Evolutionary conservation across 176 grass and related monocot species (phyloP), one percentile per base, ranked within the genome.

Genomic region (Alloteropsis semialata): DNA sequence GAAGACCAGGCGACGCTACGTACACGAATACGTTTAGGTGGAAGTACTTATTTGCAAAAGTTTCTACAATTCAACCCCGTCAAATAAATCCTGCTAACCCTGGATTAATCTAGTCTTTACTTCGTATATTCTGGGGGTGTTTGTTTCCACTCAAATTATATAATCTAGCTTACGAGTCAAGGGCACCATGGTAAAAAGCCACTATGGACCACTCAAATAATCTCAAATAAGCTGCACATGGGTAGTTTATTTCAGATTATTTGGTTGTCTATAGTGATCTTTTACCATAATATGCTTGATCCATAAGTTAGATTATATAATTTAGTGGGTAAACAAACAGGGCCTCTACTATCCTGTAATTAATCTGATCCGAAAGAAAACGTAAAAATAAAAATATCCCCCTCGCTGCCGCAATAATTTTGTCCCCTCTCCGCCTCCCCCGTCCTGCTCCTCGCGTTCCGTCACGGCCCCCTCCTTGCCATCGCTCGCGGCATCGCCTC

Each of bases 401-500:
- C 4, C 39, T 41, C 32, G 62, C 77, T 51, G 45, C 45, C 22
- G 32, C 64, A 81, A 70, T 70, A 81, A 68, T 81, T 72, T 36
- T 55, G 78, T 33, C 17, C 33, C 65, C 4, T 10, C 39, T 24
- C 28, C 30, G 27, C 44, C 69, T 21, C 1, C 56, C 2, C 1
- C 57, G 55, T 58, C 55, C 24, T 69, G 25, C 19, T 69, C 72
- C 30, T 50, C 51, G 45, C 46, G 32, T 68, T 21, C 44, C 32
- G 78, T 30, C 57, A 58, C 34, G 34, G 74, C 53, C 9, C 27
- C 37, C 36, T 38, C 30, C 39, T 39, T 43, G 32, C 69, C 67
- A 10, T 57, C 80, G 56, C 79, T 55, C 86, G 66, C 86, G 73
- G 42, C 65, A 39, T 82, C 85, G 22, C 80, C 44, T 51, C 81